Conservation (phyloP, 441 rosid species). For the Corymbia citriodora region DNA sequence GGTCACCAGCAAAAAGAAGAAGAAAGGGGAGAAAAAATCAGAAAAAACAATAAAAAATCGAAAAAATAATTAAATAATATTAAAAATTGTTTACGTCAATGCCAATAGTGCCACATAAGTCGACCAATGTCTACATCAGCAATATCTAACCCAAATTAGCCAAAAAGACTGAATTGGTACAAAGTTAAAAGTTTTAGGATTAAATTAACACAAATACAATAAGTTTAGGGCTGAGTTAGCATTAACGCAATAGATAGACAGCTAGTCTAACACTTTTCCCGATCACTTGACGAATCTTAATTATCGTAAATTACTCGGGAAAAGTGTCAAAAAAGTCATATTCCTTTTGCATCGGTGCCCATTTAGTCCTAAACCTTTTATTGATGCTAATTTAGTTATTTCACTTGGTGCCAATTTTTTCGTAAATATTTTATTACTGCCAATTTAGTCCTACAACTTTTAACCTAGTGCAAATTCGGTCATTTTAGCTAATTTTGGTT, state of each 20-base stretch:
- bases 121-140: rapidly evolving
- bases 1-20: rapidly evolving
- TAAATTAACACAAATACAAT: rapidly evolving
- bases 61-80: no score
- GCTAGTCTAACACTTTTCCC: neutral
- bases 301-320: neutral
- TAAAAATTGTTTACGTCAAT: rapidly evolving
- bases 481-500: no score
- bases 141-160: rapidly evolving
- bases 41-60: rapidly evolving
- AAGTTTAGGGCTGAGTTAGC: rapidly evolving
- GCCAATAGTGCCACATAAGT: rapidly evolving
- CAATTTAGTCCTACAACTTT: no score
- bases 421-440: no score
- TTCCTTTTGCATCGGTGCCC: no score
- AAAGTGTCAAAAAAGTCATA: no score
- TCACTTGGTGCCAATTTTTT: no score
- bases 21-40: rapidly evolving
- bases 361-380: no score
- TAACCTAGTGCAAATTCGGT: no score
- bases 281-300: neutral
- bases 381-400: no score
- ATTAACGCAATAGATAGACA: rapidly evolving
- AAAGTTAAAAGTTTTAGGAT: rapidly evolving
- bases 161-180: rapidly evolving